Evolutionary conservation across 2,329 filamentous ascomycete species (phyloP).

Genomic region (Talaromyces sp.): DNA sequence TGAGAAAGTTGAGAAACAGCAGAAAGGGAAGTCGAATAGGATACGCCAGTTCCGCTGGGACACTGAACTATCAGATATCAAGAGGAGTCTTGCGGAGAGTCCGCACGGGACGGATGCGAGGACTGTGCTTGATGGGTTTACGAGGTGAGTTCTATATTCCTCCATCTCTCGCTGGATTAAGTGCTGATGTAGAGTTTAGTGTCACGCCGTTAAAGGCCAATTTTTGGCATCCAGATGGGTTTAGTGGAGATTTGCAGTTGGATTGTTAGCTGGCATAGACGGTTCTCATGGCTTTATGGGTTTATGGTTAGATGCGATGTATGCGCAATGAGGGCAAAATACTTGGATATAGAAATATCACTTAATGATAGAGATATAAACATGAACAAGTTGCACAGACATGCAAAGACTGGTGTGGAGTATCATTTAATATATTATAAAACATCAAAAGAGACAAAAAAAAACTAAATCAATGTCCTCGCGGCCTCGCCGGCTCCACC

Average conservation of each 20-base stretch:
- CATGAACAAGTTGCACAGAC: background rate
- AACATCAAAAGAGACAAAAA: slow-evolving; percentile 1
- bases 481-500: slow-evolving; percentile 60
- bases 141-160: slow-evolving; percentile 56
- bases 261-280: slow-evolving; percentile 13
- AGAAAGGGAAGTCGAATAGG: slow-evolving; percentile 19
- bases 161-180: background rate
- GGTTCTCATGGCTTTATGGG: background rate
- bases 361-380: background rate
- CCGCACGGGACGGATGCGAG: slow-evolving; percentile 82
- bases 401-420: slow-evolving; percentile 7
- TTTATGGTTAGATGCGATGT: background rate
- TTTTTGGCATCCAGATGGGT: slow-evolving; percentile 71
- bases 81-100: slow-evolving; percentile 72
- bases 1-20: background rate
- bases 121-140: slow-evolving; percentile 78
- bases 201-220: slow-evolving; percentile 86
- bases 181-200: slow-evolving; percentile 44
- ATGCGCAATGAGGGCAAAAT: background rate
- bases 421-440: slow-evolving; percentile 14
- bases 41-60: slow-evolving; percentile 91
- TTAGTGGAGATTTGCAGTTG: slow-evolving; percentile 66
- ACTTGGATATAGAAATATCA: background rate
- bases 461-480: slow-evolving; percentile 43
- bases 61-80: slow-evolving; percentile 77